Evolutionary conservation across 2,329 filamentous ascomycete species (phyloP).

Genomic region (Myriosclerotinia duriaeana): DNA sequence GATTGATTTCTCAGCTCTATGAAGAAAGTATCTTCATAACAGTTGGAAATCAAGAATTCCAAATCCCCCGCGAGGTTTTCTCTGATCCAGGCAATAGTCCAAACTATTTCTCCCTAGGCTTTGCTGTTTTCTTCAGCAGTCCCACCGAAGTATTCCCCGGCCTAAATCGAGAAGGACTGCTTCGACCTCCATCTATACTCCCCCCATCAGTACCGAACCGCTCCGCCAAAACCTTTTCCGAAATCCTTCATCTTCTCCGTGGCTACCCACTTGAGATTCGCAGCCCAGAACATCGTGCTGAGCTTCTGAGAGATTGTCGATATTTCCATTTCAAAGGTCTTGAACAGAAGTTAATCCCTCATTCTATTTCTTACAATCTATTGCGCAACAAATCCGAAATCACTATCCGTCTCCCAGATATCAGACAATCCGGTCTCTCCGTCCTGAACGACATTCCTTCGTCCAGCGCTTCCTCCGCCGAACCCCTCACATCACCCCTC

Average conservation of each 20-base stretch:
- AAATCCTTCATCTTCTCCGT: constrained; percentile 76
- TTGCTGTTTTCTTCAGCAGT: constrained; percentile 80
- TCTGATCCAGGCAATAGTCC: constrained; percentile 83
- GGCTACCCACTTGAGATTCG: constrained; percentile 81
- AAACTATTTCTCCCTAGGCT: constrained; percentile 93
- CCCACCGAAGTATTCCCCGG: constrained; percentile 83
- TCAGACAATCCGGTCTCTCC: constrained; percentile 82
- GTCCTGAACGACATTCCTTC: constrained; percentile 52
- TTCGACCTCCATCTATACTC: constrained; percentile 82
- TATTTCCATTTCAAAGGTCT: constrained; percentile 93
- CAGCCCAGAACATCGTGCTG: constrained; percentile 71
- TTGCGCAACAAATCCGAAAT: constrained; percentile 71
- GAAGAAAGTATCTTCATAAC: constrained; percentile 90
- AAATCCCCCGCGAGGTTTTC: constrained; percentile 86
- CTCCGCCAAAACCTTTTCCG: constrained; percentile 79
- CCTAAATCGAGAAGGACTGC: constrained; percentile 71
- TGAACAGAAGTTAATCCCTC: constrained; percentile 81
- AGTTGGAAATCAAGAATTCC: constrained; percentile 83
- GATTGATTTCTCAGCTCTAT: constrained; percentile 85
- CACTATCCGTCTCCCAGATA: constrained; percentile 73
- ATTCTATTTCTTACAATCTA: constrained; percentile 73
- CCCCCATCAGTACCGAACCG: constrained; percentile 80
- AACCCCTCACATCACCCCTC: constrained; percentile 28
- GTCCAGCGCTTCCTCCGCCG: constrained; percentile 35
- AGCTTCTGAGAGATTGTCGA: constrained; percentile 79